phyloP scores from a whole-genome alignment of 768 basidiomycete species.

The Panaeolus papilionaceus region DNA sequence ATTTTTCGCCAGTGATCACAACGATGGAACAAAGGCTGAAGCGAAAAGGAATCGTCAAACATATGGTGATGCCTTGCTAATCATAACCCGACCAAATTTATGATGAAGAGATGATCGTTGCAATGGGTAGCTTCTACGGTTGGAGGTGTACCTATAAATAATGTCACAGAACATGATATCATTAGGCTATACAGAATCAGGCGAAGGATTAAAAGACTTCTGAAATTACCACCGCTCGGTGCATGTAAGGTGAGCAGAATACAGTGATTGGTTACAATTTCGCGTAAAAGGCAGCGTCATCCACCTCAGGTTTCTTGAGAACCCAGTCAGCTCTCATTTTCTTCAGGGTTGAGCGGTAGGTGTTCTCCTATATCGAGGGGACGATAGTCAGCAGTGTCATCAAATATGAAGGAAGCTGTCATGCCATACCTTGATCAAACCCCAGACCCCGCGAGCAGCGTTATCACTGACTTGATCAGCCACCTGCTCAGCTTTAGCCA shows the following conservation, averaged over 20 bases:
- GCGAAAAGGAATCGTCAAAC: too few species aligned
- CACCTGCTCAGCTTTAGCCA: conserved; percentile 68
- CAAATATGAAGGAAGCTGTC: conserved; percentile 13
- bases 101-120: not conserved
- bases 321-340: conserved; percentile 45
- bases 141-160: not conserved
- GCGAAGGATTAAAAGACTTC: not conserved
- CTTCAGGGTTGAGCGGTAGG: conserved; percentile 63
- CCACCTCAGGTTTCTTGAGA: conserved; percentile 40
- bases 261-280: conserved; percentile 39
- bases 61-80: too few species aligned
- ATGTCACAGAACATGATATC: not conserved
- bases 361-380: conserved; percentile 43
- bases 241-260: not conserved
- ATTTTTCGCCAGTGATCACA: too few species aligned
- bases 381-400: conserved; percentile 19
- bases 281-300: conserved; percentile 58
- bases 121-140: not conserved
- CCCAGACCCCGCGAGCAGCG: conserved; percentile 71
- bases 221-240: not conserved
- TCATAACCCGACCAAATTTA: too few species aligned
- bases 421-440: conserved; percentile 73
- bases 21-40: too few species aligned
- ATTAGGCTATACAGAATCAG: not conserved
- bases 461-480: conserved; percentile 58